phyloP scores from a whole-genome alignment of 805 yeast genomes.

The Yarrowia sp. region DNA sequence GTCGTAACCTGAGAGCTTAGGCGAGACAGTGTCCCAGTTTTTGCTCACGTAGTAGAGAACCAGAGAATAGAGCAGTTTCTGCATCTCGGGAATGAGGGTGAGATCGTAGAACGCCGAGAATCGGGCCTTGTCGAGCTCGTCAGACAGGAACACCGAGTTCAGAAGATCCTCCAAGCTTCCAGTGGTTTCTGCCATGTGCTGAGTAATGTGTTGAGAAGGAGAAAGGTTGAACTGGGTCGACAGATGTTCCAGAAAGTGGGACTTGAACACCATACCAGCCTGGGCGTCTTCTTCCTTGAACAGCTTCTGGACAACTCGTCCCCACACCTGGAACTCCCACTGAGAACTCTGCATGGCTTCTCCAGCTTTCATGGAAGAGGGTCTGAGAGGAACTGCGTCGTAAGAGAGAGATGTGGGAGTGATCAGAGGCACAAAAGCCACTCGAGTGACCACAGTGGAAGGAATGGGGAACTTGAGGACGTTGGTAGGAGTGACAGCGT shows the following conservation, averaged over 20 bases:
- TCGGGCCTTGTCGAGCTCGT: slow-evolving; percentile 21
- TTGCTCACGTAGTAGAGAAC: slow-evolving; percentile 27
- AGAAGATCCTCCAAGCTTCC: slow-evolving; percentile 15
- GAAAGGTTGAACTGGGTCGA: slow-evolving; percentile 21
- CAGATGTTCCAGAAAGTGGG: slow-evolving; percentile 13
- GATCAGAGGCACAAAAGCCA: slow-evolving; percentile 23
- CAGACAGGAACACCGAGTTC: slow-evolving; percentile 16
- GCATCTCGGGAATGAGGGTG: slow-evolving; percentile 23
- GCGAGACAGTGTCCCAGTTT: slow-evolving; percentile 22
- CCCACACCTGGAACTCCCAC: slow-evolving; percentile 37
- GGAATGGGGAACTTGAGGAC: slow-evolving; percentile 37
- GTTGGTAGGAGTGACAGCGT: slow-evolving; percentile 16
- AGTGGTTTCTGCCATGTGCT: slow-evolving; percentile 10
- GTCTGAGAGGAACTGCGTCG: slow-evolving; percentile 30
- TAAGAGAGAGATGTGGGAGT: slow-evolving; percentile 5
- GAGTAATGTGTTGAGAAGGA: slow-evolving; percentile 4
- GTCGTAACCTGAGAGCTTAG: slow-evolving; percentile 18
- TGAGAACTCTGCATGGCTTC: slow-evolving; percentile 31
- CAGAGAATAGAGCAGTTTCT: slow-evolving; percentile 22
- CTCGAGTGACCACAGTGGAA: slow-evolving; percentile 23
- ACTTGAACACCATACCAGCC: slow-evolving; percentile 24
- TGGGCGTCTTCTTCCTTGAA: slow-evolving; percentile 18
- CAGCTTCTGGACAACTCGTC: slow-evolving; percentile 18
- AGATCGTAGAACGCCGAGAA: slow-evolving; percentile 29
- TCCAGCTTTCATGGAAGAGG: slow-evolving; percentile 24